Evolutionary conservation across 176 grass and related monocot species (phyloP).

Genomic region (Panicum miliaceum): DNA sequence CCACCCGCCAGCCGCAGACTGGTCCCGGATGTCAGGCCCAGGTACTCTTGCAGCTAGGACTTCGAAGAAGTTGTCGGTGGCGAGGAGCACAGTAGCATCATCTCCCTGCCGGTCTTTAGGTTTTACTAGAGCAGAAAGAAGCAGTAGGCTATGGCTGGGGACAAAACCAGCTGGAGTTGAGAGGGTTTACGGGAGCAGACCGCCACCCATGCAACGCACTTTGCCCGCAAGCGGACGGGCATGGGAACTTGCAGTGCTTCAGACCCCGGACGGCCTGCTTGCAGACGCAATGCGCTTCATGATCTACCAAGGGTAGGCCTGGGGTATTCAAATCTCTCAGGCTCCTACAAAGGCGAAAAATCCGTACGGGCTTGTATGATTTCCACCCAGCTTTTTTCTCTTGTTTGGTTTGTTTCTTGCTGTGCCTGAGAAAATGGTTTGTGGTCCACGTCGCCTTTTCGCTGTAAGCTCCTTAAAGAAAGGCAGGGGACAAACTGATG

Average conservation of each 20-base stretch:
- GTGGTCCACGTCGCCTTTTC: conserved; percentile 39
- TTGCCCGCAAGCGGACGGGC: conserved; percentile 38
- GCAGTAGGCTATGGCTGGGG: background rate
- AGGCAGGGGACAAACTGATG: conserved; percentile 37
- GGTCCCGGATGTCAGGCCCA: conserved; percentile 49
- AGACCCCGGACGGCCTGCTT: background rate
- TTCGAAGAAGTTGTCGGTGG: conserved; percentile 36
- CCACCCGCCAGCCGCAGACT: background rate
- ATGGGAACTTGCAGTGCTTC: conserved; percentile 61
- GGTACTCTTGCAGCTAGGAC: conserved; percentile 12
- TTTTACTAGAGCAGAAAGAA: conserved; percentile 23
- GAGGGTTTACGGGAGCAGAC: conserved; percentile 41
- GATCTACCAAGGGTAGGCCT: conserved; percentile 34
- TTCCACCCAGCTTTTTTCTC: conserved; percentile 25
- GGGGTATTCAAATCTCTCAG: conserved; percentile 42
- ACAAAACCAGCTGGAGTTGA: conserved; percentile 39
- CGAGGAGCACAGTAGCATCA: background rate
- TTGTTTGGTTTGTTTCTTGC: background rate
- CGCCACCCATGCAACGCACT: conserved; percentile 21
- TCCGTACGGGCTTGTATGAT: conserved; percentile 39
- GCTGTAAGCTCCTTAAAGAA: conserved; percentile 24
- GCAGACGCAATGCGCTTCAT: conserved; percentile 9
- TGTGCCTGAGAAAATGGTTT: conserved; percentile 37
- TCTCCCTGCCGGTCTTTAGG: conserved; percentile 7
- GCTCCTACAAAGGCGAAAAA: conserved; percentile 51